Conservation (phyloP, 306 rosid genomes). For the Sechiopsis laciniata region DNA sequence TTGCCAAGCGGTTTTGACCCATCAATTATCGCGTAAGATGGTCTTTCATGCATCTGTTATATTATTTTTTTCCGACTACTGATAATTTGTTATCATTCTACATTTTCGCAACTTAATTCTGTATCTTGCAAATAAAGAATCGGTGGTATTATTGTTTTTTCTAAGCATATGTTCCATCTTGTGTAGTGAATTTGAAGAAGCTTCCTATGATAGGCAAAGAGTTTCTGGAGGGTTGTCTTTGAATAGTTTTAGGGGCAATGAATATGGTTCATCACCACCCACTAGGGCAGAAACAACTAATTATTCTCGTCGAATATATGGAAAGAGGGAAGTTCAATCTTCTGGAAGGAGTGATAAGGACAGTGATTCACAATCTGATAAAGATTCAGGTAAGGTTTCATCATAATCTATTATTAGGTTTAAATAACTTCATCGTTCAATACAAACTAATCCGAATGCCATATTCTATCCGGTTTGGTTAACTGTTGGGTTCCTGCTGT, state of each 20-base stretch:
- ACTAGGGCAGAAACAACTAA: conserved; percentile 52
- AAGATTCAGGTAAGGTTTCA: conserved; percentile 68
- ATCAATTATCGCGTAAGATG: conserved; percentile 67
- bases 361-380: conserved; percentile 69
- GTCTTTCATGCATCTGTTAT: too few relatives aligned
- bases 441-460: background rate
- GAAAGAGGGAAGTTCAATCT: conserved; percentile 83
- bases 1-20: conserved; percentile 72
- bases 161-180: background rate
- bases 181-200: conserved; percentile 76
- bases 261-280: conserved; percentile 84
- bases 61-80: background rate
- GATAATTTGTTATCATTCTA: background rate
- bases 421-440: background rate
- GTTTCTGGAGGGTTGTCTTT: conserved; percentile 50
- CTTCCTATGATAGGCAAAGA: conserved; percentile 60
- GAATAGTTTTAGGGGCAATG: conserved; percentile 55
- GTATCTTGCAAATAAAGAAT: background rate
- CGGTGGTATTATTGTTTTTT: background rate
- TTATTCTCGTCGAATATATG: conserved; percentile 59
- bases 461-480: background rate
- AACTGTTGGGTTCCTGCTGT: conserved; percentile 2
- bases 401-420: conserved; percentile 16
- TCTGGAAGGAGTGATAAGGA: conserved; percentile 73
- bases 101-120: background rate